Percentiles rank a stretch among this genome's conserved stretches.
phyloP scores from a whole-genome alignment of 2,329 filamentous ascomycete genomes.

The Fonsecaea multimorphosa region DNA sequence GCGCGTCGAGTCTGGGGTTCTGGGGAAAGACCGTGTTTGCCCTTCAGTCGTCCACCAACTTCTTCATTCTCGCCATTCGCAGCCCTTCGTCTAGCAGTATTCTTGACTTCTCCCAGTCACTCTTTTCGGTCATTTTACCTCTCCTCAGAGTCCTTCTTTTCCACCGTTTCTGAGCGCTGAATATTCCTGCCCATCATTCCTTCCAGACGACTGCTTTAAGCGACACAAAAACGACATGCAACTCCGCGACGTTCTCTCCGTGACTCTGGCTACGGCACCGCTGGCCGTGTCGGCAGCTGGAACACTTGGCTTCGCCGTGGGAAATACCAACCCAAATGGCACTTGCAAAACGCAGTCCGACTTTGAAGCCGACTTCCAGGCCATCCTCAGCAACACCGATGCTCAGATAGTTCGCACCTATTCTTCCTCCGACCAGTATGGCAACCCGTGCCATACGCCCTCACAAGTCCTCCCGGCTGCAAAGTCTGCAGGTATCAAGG shows the following conservation, averaged over 20 bases:
- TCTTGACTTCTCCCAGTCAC: conserved; percentile 7
- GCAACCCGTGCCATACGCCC: conserved; percentile 62
- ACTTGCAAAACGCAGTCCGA: conserved; percentile 67
- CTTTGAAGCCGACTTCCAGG: conserved; percentile 70
- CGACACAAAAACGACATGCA: conserved; percentile 51
- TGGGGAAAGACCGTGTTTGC: background rate
- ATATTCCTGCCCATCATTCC: background rate
- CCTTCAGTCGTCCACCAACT: background rate
- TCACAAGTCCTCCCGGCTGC: conserved; percentile 69
- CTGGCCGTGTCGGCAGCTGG: conserved; percentile 60
- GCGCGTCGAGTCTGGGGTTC: background rate
- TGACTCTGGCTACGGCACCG: conserved; percentile 53
- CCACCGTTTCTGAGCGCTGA: background rate
- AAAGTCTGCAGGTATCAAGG: conserved; percentile 67
- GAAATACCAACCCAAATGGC: conserved; percentile 66
- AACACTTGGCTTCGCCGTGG: conserved; percentile 69
- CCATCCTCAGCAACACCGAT: conserved; percentile 58
- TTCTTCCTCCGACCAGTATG: conserved; percentile 61
- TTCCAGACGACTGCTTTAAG: background rate
- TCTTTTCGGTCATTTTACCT: conserved; percentile 12
- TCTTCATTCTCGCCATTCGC: conserved; percentile 1
- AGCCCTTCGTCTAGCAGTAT: background rate
- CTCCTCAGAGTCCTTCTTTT: conserved; percentile 24
- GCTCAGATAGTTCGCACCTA: conserved; percentile 69
- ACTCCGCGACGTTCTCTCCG: conserved; percentile 49